Conservation (phyloP, 148 eudicot genomes). For the Diospyros kaki region DNA sequence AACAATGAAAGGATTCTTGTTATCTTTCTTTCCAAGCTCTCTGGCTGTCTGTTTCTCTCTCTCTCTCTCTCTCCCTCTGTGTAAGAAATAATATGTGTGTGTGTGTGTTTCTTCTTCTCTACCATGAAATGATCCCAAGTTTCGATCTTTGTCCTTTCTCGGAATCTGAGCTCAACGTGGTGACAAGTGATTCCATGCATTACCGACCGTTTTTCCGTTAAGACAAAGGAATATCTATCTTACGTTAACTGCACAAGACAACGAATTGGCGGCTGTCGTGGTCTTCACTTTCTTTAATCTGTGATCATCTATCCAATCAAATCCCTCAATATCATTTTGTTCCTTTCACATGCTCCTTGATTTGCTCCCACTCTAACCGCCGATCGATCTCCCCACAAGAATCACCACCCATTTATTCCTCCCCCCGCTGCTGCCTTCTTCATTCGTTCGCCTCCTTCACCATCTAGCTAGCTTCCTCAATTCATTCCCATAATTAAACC, state of each 20-base stretch:
- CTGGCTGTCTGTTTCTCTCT: neutral
- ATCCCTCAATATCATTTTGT: neutral
- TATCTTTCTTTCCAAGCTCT: constrained; percentile 15
- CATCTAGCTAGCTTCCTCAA: too few species aligned
- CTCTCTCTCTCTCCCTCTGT: neutral
- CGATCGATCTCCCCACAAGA: neutral
- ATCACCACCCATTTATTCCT: too few species aligned
- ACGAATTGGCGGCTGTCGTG: constrained; percentile 18
- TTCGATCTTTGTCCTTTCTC: constrained; percentile 23
- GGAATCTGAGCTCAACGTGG: constrained; percentile 19
- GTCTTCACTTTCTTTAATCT: neutral
- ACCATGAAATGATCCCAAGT: neutral
- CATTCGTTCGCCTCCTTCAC: too few species aligned
- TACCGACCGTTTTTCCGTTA: neutral
- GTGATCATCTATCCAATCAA: neutral
- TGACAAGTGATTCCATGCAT: constrained; percentile 4
- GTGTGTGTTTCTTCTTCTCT: too few species aligned
- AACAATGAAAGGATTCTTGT: constrained; percentile 1
- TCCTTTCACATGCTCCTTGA: constrained; percentile 20
- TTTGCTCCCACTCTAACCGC: neutral
- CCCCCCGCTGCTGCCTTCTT: too few species aligned
- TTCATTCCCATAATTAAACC: too few species aligned
- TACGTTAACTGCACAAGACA: constrained; percentile 8
- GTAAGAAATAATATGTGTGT: neutral
- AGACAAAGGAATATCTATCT: neutral